A percentile compares a stretch with the other conserved stretches of the same genome.
Conservation (phyloP, 805 yeast species). For the Kluyveromyces aestuarii region DNA sequence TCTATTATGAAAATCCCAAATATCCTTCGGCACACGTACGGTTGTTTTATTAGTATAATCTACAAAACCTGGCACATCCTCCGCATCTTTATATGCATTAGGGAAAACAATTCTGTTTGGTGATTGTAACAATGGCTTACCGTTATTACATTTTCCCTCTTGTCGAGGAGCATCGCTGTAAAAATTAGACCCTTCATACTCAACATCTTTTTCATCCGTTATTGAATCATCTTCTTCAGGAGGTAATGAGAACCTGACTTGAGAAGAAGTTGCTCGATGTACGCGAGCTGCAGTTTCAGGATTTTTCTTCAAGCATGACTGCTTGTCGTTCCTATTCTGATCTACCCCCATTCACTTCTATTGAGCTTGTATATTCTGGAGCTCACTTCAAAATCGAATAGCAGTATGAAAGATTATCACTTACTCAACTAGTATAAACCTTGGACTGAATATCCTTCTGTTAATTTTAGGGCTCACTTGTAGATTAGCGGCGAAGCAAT, state of each 20-base stretch:
- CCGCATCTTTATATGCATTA: conserved; percentile 4
- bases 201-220: not conserved
- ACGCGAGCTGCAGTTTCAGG: not conserved
- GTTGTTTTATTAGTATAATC: conserved; percentile 21
- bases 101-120: conserved; percentile 27
- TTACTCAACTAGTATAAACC: too few relatives aligned
- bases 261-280: conserved; percentile 9
- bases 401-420: too few relatives aligned
- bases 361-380: too few relatives aligned
- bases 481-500: not conserved
- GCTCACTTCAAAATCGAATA: too few relatives aligned
- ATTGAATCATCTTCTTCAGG: not conserved
- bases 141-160: not conserved
- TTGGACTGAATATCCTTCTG: too few relatives aligned
- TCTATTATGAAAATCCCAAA: conserved; percentile 22
- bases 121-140: conserved; percentile 6
- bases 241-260: conserved; percentile 26
- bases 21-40: conserved; percentile 24
- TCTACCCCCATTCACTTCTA: not conserved
- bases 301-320: conserved; percentile 6
- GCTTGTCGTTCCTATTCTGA: not conserved
- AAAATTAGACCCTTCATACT: not conserved
- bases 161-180: too few relatives aligned
- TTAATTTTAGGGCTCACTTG: not conserved
- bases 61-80: conserved; percentile 12